Percentiles rank a stretch among this genome's conserved stretches.
These are phyloP conservation scores for Chalciporus sp. DNA, from an alignment of 1,284 basidiomycete genomes.

Conservation along the genomic window DNA sequence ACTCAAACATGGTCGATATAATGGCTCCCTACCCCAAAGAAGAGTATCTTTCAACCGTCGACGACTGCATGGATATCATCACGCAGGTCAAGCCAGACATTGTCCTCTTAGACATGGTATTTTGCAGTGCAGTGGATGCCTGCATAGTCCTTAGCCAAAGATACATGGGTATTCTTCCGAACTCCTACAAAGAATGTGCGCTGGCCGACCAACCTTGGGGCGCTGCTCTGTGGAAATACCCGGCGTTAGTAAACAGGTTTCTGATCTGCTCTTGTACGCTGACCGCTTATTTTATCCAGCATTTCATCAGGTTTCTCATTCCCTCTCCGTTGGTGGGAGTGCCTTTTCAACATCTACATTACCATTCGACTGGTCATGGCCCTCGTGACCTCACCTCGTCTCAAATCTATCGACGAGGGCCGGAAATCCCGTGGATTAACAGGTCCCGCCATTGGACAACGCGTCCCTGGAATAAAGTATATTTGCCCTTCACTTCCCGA, in stretches of 20 bases:
- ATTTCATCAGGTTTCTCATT: conserved; percentile 1
- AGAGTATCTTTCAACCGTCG: conserved; percentile 5
- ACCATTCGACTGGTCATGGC: background rate
- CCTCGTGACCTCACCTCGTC: background rate
- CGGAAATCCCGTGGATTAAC: conserved; percentile 5
- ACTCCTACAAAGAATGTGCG: background rate
- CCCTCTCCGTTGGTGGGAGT: conserved; percentile 17
- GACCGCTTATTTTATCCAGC: no score
- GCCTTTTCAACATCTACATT: conserved; percentile 16
- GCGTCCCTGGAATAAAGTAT: background rate
- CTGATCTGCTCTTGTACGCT: no score
- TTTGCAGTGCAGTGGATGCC: conserved; percentile 11
- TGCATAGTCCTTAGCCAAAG: conserved; percentile 7
- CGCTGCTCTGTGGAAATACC: conserved; percentile 12
- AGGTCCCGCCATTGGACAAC: background rate
- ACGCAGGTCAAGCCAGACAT: conserved; percentile 2
- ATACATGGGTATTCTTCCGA: conserved; percentile 5
- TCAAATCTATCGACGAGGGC: background rate
- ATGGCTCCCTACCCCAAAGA: background rate
- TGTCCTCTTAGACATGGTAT: background rate
- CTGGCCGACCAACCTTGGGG: background rate
- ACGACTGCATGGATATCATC: conserved; percentile 4
- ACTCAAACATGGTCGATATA: background rate
- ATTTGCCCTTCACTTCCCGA: background rate
- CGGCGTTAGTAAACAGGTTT: background rate